Percentiles rank a stretch among this genome's conserved stretches.
Evolutionary conservation across 495 filamentous ascomycete species (phyloP).

Genomic region (Penicillium longicatenatum): DNA sequence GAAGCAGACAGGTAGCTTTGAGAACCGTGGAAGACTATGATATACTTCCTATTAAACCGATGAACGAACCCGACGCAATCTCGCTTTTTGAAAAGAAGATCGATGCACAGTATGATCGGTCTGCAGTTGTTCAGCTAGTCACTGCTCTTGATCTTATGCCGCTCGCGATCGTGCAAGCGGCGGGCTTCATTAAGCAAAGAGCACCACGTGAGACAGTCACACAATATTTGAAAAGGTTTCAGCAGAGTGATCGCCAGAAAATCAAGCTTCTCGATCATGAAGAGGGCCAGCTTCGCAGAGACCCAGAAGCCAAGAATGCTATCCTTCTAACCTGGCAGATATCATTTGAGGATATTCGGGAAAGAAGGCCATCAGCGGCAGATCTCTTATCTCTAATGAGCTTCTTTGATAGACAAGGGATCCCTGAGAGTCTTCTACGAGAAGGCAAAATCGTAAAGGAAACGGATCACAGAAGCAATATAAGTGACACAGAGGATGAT

Average conservation of each 20-base stretch:
- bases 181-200: slow-evolving; percentile 41
- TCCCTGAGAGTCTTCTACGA: slow-evolving; percentile 24
- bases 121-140: slow-evolving; percentile 25
- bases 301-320: slow-evolving; percentile 41
- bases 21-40: slow-evolving; percentile 33
- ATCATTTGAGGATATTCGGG: slow-evolving; percentile 47
- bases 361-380: slow-evolving; percentile 24
- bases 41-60: slow-evolving; percentile 42
- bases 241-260: slow-evolving; percentile 35
- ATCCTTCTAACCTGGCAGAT: slow-evolving; percentile 52
- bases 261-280: slow-evolving; percentile 40
- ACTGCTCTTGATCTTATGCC: slow-evolving; percentile 46
- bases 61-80: slow-evolving; percentile 34
- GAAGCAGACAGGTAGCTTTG: slow-evolving; percentile 28
- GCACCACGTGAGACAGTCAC: slow-evolving; percentile 10
- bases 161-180: slow-evolving; percentile 40
- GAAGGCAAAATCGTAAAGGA: slow-evolving; percentile 8
- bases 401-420: slow-evolving; percentile 35
- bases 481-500: slow-evolving; percentile 60
- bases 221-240: slow-evolving; percentile 39
- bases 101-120: slow-evolving; percentile 7
- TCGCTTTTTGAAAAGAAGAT: slow-evolving; percentile 46
- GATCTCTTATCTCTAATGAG: slow-evolving; percentile 35
- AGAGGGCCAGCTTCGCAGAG: slow-evolving; percentile 38
- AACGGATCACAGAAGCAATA: slow-evolving; percentile 1